Evolutionary conservation across 2,329 filamentous ascomycete genomes (phyloP).

Genomic region (Ceratocystiopsis minuta): DNA sequence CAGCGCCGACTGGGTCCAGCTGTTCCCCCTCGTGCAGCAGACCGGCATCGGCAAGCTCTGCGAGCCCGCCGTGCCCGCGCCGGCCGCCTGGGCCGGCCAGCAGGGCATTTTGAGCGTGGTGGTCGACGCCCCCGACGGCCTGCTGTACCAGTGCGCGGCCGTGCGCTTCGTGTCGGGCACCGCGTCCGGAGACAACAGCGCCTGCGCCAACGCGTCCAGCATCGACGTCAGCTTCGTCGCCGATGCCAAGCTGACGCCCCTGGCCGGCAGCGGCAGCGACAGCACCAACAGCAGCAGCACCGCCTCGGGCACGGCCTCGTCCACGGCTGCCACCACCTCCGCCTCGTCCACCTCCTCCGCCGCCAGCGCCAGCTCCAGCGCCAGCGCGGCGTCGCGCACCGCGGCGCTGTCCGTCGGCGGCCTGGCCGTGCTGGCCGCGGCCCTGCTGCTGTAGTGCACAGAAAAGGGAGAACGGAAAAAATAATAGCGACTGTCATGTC

Average conservation of each 20-base stretch:
- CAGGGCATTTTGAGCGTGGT: constrained; percentile 36
- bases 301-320: constrained; percentile 8
- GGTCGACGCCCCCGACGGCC: constrained; percentile 33
- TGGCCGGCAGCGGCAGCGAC: constrained; percentile 9
- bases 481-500: too few species aligned
- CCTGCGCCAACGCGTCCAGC: constrained; percentile 22
- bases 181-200: constrained; percentile 8
- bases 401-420: too few species aligned
- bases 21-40: constrained; percentile 35
- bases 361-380: neutral
- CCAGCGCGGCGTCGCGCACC: neutral
- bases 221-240: constrained; percentile 15
- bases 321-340: constrained; percentile 7
- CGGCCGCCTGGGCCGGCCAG: constrained; percentile 31
- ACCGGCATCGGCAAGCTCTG: constrained; percentile 37
- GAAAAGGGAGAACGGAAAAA: neutral
- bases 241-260: constrained; percentile 16
- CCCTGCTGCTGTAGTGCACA: constrained; percentile 7
- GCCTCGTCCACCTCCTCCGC: constrained; percentile 5
- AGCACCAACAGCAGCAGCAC: constrained; percentile 5
- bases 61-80: constrained; percentile 28
- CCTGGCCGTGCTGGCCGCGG: constrained; percentile 1
- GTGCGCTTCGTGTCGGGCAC: constrained; percentile 35
- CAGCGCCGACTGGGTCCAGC: constrained; percentile 32
- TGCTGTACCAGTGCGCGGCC: constrained; percentile 26